These are phyloP conservation scores for Simplicillium aogashimaense DNA, from an alignment of 2,329 filamentous ascomycete genomes.

Conservation along the genomic window DNA sequence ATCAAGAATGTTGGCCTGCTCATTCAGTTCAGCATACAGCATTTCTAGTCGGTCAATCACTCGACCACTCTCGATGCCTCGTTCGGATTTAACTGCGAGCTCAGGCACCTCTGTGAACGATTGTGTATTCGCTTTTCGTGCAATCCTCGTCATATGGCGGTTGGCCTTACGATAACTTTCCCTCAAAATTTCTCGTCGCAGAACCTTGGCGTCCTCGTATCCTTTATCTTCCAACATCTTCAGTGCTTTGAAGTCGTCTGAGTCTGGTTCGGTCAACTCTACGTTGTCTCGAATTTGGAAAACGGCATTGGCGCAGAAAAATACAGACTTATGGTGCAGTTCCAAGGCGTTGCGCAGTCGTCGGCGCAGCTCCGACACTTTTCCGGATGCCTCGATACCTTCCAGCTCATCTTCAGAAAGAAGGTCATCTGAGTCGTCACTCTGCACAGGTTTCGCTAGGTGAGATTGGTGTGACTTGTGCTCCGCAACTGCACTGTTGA, in stretches of 20 bases:
- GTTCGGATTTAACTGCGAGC: constrained; percentile 35
- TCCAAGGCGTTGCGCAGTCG: constrained; percentile 66
- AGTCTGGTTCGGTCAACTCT: constrained; percentile 53
- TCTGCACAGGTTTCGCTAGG: constrained; percentile 3
- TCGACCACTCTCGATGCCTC: constrained; percentile 63
- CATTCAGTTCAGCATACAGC: constrained; percentile 57
- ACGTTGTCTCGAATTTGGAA: constrained; percentile 73
- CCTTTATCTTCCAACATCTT: constrained; percentile 61
- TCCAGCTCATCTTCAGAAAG: constrained; percentile 27
- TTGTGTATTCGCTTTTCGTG: constrained; percentile 38
- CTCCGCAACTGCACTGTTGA: constrained; percentile 39
- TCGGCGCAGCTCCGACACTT: constrained; percentile 6
- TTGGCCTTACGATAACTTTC: constrained; percentile 29
- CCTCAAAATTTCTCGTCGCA: constrained; percentile 70
- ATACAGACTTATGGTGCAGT: constrained; percentile 69
- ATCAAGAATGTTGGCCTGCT: constrained; percentile 60
- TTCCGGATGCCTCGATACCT: constrained; percentile 40
- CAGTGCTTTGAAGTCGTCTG: constrained; percentile 53
- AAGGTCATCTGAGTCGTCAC: constrained; percentile 23
- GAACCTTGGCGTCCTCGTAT: constrained; percentile 68
- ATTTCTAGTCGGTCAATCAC: constrained; percentile 56
- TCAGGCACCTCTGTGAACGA: constrained; percentile 55
- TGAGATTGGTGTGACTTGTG: not conserved
- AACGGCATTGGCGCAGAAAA: constrained; percentile 75
- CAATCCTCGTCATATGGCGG: constrained; percentile 52